Evolutionary conservation across 805 yeast species (phyloP).

Genomic region (Cyberlindnera suaveolens): DNA sequence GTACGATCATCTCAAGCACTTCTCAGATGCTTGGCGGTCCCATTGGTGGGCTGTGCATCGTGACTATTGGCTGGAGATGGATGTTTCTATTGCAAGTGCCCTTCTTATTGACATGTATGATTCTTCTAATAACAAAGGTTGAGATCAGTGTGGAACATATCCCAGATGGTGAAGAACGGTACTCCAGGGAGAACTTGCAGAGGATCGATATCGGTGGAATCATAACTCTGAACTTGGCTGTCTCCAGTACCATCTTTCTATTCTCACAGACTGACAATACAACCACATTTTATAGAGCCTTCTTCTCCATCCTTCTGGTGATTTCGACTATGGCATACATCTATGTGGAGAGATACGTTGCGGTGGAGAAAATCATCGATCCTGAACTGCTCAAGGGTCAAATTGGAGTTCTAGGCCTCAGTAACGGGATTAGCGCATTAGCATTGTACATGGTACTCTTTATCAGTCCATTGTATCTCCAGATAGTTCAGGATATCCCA

Average conservation of each 20-base stretch:
- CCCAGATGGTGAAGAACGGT: constrained; percentile 23
- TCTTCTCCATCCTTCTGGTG: constrained; percentile 10
- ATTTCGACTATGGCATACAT: constrained; percentile 20
- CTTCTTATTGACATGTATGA: constrained; percentile 22
- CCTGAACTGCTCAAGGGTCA: constrained; percentile 32
- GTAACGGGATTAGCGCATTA: constrained; percentile 32
- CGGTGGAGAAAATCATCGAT: constrained; percentile 36
- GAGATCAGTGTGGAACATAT: constrained; percentile 27
- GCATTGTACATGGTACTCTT: constrained; percentile 31
- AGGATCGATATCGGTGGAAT: constrained; percentile 39
- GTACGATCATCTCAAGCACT: constrained; percentile 31
- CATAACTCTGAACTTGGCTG: constrained; percentile 26
- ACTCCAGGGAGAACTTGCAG: constrained; percentile 27
- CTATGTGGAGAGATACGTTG: constrained; percentile 31
- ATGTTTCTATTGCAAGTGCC: constrained; percentile 39
- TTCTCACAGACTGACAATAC: constrained; percentile 24
- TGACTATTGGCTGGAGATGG: constrained; percentile 38
- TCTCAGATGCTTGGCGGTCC: constrained; percentile 41
- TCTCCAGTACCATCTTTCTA: constrained; percentile 30
- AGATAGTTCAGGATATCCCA: constrained; percentile 34
- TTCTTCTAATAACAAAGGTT: constrained; percentile 21
- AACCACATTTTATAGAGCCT: constrained; percentile 6
- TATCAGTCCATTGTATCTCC: constrained; percentile 36
- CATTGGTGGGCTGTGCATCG: constrained; percentile 34
- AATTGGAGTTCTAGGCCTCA: constrained; percentile 31